A percentile compares a stretch with the other conserved stretches of the same genome.
phyloP scores from a whole-genome alignment of 1,284 basidiomycete genomes.

The Papiliotrema terrestris region DNA sequence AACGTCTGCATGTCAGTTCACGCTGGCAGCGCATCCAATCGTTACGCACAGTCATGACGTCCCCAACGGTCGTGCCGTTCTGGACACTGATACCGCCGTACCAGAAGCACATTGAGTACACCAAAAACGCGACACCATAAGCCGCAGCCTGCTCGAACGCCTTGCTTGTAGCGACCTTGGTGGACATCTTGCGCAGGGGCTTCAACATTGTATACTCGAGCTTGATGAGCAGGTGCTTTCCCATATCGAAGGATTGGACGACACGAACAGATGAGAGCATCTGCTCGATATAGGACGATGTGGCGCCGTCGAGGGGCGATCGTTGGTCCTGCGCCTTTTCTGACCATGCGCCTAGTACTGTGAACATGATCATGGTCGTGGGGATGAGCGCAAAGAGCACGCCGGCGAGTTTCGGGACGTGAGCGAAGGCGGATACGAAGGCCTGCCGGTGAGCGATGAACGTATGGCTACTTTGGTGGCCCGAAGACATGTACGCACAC shows the following conservation, averaged over 20 bases:
- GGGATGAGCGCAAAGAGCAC: slow-evolving; percentile 48
- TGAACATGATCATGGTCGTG: slow-evolving; percentile 38
- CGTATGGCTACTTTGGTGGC: background rate
- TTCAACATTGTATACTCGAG: slow-evolving; percentile 40
- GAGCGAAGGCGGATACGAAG: slow-evolving; percentile 46
- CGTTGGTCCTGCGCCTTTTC: slow-evolving; percentile 35
- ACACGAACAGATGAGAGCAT: slow-evolving; percentile 48
- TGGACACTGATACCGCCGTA: slow-evolving; percentile 31
- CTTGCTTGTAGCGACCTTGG: slow-evolving; percentile 26
- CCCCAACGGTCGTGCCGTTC: slow-evolving; percentile 18
- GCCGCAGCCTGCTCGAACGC: slow-evolving; percentile 29
- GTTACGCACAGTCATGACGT: slow-evolving; percentile 27
- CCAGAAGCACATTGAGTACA: slow-evolving; percentile 28
- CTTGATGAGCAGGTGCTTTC: slow-evolving; percentile 34
- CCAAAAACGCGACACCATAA: slow-evolving; percentile 27
- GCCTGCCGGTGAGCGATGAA: slow-evolving; percentile 10
- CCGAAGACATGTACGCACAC: slow-evolving; percentile 16
- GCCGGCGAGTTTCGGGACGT: slow-evolving; percentile 47
- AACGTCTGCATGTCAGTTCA: slow-evolving; percentile 13
- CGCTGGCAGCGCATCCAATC: background rate
- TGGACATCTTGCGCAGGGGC: slow-evolving; percentile 38
- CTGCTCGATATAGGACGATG: slow-evolving; percentile 49
- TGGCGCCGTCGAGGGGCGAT: slow-evolving; percentile 43
- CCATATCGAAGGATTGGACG: slow-evolving; percentile 49
- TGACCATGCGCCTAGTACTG: slow-evolving; percentile 34